A percentile compares a stretch with the other conserved stretches of the same genome.
Evolutionary conservation across 164 flowering plant species (phyloP).

Genomic region (Platanus orientalis): DNA sequence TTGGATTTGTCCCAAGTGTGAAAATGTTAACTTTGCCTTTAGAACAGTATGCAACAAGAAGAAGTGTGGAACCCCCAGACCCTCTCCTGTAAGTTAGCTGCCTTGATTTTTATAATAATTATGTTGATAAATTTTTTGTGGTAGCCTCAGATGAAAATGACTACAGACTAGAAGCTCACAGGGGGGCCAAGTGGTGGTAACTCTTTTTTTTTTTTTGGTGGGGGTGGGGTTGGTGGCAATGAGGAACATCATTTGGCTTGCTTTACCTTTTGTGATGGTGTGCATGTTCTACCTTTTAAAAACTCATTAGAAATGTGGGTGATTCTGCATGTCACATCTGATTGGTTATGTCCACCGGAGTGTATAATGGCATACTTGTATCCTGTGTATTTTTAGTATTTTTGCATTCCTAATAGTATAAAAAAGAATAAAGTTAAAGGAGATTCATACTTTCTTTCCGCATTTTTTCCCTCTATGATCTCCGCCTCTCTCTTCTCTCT

Average conservation of each 20-base stretch:
- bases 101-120: neutral
- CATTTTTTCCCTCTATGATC: too few species aligned
- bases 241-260: neutral
- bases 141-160: neutral
- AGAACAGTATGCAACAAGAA: slow-evolving; percentile 46
- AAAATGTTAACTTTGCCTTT: slow-evolving; percentile 44
- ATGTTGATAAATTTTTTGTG: neutral
- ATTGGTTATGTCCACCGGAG: too few species aligned
- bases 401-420: too few species aligned
- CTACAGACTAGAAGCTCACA: neutral
- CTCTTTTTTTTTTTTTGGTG: neutral
- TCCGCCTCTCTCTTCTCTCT: too few species aligned
- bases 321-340: too few species aligned
- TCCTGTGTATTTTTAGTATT: too few species aligned
- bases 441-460: too few species aligned
- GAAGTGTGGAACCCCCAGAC: slow-evolving; percentile 42
- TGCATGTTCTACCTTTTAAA: too few species aligned
- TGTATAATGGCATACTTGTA: too few species aligned
- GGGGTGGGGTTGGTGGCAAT: neutral
- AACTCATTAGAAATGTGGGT: too few species aligned
- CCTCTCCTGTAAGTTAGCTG: slow-evolving; percentile 27
- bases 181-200: neutral
- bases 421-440: too few species aligned
- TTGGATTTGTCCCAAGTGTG: slow-evolving; percentile 50
- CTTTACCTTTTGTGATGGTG: neutral